Conservation (phyloP, 164 flowering plant genomes). For the Protea cynaroides region DNA sequence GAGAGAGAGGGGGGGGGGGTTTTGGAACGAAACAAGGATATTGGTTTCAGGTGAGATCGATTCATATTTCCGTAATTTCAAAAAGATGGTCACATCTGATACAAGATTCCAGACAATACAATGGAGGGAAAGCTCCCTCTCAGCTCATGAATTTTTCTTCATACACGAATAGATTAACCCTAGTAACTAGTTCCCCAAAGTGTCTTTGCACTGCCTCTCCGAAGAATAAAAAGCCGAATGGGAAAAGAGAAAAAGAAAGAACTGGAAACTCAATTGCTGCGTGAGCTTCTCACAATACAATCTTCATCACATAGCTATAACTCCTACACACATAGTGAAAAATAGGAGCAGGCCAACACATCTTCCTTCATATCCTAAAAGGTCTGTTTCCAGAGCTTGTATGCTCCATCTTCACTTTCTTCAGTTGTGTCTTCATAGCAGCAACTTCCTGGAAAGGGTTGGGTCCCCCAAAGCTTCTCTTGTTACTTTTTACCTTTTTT, state of each 20-base stretch:
- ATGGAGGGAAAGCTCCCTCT: no score
- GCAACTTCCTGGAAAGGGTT: constrained; percentile 80
- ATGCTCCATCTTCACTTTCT: constrained; percentile 36
- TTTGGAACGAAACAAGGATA: no score
- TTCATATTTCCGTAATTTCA: no score
- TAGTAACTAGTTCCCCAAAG: no score
- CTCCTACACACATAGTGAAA: not conserved
- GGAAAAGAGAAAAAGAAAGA: not conserved
- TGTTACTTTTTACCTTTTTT: constrained; percentile 53
- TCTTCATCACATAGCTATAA: not conserved
- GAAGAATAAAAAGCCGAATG: not conserved
- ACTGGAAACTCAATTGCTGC: not conserved
- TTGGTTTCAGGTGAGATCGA: no score
- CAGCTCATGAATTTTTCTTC: no score
- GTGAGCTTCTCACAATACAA: not conserved
- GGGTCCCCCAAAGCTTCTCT: constrained; percentile 38
- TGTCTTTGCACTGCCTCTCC: not conserved
- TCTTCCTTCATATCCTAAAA: constrained; percentile 48
- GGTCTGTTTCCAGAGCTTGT: constrained; percentile 44
- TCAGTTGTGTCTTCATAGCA: constrained; percentile 29
- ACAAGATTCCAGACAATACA: no score
- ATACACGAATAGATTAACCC: no score
- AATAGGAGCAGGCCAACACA: not conserved
- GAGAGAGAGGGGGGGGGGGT: no score
- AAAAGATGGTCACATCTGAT: no score